Evolutionary conservation across 2,329 filamentous ascomycete species (phyloP).

Genomic region (Cryphonectria parasitica): DNA sequence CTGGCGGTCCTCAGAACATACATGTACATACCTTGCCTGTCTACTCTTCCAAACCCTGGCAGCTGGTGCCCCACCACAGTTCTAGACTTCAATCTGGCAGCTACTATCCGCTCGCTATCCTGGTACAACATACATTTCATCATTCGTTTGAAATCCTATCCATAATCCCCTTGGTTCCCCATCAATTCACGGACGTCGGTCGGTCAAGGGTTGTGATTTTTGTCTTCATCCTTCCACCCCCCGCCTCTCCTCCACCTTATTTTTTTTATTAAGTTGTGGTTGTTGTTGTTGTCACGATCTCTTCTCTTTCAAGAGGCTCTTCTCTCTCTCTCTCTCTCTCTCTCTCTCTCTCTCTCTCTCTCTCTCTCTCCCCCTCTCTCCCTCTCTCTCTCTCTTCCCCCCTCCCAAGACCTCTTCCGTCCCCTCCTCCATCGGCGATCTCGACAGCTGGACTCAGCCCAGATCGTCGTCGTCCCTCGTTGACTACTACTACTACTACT

Average conservation of each 20-base stretch:
- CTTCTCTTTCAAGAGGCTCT: neutral
- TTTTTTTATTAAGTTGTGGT: neutral
- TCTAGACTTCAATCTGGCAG: slow-evolving; percentile 16
- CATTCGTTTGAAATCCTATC: slow-evolving; percentile 26
- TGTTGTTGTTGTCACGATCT: neutral
- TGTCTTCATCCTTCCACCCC: neutral
- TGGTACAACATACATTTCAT: slow-evolving; percentile 20
- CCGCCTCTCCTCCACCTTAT: neutral
- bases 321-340: slow-evolving; percentile 3
- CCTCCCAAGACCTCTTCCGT: neutral
- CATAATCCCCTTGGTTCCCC: slow-evolving; percentile 18
- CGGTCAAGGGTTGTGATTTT: slow-evolving; percentile 12
- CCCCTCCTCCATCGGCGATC: slow-evolving; percentile 23
- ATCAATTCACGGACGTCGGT: slow-evolving; percentile 8
- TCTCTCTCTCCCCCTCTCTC: neutral
- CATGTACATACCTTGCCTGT: slow-evolving; percentile 8
- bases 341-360: neutral
- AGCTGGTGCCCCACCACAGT: slow-evolving; percentile 10
- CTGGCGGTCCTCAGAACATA: slow-evolving; percentile 21
- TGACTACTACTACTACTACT: neutral
- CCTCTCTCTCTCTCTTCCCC: neutral
- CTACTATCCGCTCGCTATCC: neutral
- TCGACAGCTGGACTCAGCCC: slow-evolving; percentile 20
- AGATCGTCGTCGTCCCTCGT: slow-evolving; percentile 13
- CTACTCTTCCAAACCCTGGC: neutral